A percentile compares a stretch with the other conserved stretches of the same genome.
These are phyloP conservation scores for Schrenkiella parvula DNA, from an alignment of 345 rosid genomes.

Conservation along the genomic window DNA sequence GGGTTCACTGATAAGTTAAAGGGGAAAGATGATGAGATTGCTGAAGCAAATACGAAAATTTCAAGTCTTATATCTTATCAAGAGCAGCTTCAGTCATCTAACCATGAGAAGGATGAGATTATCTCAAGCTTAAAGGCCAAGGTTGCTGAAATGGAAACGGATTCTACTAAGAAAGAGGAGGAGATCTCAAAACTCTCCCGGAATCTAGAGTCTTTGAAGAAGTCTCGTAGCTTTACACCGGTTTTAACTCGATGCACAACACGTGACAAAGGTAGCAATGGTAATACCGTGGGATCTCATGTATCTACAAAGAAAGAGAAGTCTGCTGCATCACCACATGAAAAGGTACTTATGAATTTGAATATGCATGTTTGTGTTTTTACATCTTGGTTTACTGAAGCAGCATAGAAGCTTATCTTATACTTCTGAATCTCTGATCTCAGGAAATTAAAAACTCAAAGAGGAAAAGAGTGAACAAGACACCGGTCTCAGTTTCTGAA, in stretches of 20 bases:
- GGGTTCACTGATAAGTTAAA: slow-evolving; percentile 47
- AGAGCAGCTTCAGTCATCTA: slow-evolving; percentile 59
- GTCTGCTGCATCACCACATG: slow-evolving; percentile 27
- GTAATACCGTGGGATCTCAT: slow-evolving; percentile 27
- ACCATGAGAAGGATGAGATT: slow-evolving; percentile 53
- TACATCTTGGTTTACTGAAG: background rate
- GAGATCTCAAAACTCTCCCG: slow-evolving; percentile 46
- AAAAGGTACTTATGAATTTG: slow-evolving; percentile 44
- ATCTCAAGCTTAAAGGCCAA: slow-evolving; percentile 46
- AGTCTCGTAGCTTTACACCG: slow-evolving; percentile 44
- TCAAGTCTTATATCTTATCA: slow-evolving; percentile 45
- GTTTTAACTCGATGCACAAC: slow-evolving; percentile 38
- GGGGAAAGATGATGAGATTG: slow-evolving; percentile 51
- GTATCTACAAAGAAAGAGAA: slow-evolving; percentile 37
- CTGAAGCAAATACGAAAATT: slow-evolving; percentile 51
- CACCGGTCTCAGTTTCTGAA: slow-evolving; percentile 29
- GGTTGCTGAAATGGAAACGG: slow-evolving; percentile 52
- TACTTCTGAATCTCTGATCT: slow-evolving; percentile 8
- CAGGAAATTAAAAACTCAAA: slow-evolving; percentile 55
- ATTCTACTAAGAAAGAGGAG: slow-evolving; percentile 37
- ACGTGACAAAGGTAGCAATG: slow-evolving; percentile 16
- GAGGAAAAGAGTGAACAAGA: slow-evolving; percentile 47
- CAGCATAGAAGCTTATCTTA: background rate
- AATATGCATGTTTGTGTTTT: background rate
- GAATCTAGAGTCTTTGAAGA: slow-evolving; percentile 49